phyloP scores from a whole-genome alignment of 2,329 filamentous ascomycete genomes.

The Aspergillus ruber region DNA sequence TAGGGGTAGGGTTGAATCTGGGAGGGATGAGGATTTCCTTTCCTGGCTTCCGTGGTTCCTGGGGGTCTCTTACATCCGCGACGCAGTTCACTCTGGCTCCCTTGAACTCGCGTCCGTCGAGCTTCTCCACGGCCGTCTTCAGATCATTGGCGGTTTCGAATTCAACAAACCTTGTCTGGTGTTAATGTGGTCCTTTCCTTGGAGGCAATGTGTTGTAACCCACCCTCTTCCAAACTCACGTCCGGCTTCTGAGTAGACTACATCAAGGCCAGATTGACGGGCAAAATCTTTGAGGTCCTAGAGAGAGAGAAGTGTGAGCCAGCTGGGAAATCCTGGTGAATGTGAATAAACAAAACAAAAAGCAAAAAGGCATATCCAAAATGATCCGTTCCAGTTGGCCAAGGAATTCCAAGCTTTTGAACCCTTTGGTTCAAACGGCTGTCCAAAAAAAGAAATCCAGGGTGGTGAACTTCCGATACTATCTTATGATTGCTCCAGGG shows the following conservation, averaged over 20 bases:
- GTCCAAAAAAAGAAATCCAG: background rate
- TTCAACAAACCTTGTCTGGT: conserved; percentile 73
- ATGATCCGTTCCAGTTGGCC: conserved; percentile 14
- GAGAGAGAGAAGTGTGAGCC: conserved; percentile 73
- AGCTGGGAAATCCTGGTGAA: conserved; percentile 30
- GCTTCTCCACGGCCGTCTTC: conserved; percentile 86
- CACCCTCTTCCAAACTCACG: conserved; percentile 92
- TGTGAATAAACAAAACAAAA: conserved; percentile 1
- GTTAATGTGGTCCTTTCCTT: conserved; percentile 17
- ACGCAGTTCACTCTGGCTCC: conserved; percentile 77
- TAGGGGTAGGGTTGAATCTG: conserved; percentile 60
- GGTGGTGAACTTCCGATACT: background rate
- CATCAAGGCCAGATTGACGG: conserved; percentile 90
- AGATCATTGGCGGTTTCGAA: conserved; percentile 91
- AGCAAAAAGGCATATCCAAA: background rate
- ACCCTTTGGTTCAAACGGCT: background rate
- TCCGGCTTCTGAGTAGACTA: conserved; percentile 94
- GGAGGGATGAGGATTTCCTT: conserved; percentile 20
- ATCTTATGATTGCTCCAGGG: background rate
- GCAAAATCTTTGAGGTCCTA: conserved; percentile 99
- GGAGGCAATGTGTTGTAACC: conserved; percentile 33
- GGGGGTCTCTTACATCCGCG: conserved; percentile 64
- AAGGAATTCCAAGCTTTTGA: conserved; percentile 3
- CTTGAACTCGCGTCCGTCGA: conserved; percentile 90
- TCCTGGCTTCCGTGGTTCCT: conserved; percentile 12